These are phyloP conservation scores for Aspergillus alliaceus DNA, from an alignment of 2,329 filamentous ascomycete species.

Conservation along the genomic window DNA sequence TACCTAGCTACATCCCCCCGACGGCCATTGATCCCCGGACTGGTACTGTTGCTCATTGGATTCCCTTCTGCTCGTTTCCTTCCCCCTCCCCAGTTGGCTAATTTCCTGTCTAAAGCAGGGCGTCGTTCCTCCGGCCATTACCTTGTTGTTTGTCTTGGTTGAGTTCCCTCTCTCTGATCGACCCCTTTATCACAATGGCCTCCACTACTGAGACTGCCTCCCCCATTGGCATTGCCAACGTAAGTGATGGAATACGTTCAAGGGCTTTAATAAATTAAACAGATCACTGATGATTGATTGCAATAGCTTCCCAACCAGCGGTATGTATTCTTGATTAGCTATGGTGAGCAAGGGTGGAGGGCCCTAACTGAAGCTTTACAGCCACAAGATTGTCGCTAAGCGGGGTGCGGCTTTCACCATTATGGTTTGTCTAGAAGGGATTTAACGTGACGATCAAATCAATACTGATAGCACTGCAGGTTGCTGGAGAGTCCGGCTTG, in stretches of 20 bases:
- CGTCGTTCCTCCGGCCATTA: conserved; percentile 17
- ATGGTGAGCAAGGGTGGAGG: conserved; percentile 7
- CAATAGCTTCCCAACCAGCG: conserved; percentile 67
- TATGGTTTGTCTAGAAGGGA: conserved; percentile 66
- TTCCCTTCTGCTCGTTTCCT: background rate
- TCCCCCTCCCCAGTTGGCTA: conserved; percentile 1
- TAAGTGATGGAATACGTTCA: conserved; percentile 43
- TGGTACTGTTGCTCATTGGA: background rate
- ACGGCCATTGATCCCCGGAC: conserved; percentile 8
- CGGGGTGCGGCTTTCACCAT: conserved; percentile 98
- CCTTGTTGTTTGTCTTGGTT: conserved; percentile 19
- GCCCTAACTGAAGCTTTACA: conserved; percentile 36
- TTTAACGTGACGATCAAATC: background rate
- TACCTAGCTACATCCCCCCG: conserved; percentile 11
- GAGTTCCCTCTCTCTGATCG: conserved; percentile 10
- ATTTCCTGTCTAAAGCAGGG: conserved; percentile 6
- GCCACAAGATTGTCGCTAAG: conserved; percentile 72
- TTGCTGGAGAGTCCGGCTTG: conserved; percentile 95
- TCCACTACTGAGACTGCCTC: conserved; percentile 58
- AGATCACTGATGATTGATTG: conserved; percentile 33
- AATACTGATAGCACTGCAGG: conserved; percentile 54
- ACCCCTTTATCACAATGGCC: conserved; percentile 51
- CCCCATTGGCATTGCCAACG: conserved; percentile 74
- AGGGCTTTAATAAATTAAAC: background rate
- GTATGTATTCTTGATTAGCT: conserved; percentile 46